These are phyloP conservation scores for Candida sojae DNA, from an alignment of 1,139 yeast genomes.

Conservation along the genomic window DNA sequence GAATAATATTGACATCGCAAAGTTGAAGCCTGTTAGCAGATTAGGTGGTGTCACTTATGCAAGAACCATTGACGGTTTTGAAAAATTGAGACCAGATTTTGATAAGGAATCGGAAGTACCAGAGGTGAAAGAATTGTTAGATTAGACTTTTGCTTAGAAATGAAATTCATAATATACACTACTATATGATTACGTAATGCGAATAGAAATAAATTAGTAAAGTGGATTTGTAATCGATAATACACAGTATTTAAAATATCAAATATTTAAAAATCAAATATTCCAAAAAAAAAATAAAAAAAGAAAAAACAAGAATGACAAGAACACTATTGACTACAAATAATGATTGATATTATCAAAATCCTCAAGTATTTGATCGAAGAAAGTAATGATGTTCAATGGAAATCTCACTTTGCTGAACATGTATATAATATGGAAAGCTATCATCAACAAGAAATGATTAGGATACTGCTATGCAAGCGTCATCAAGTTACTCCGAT, in stretches of 20 bases:
- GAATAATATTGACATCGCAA: constrained; percentile 44
- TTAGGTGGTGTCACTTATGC: constrained; percentile 58
- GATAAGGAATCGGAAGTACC: constrained; percentile 16
- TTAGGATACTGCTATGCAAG: constrained; percentile 7
- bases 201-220: not conserved
- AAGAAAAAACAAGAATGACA: not conserved
- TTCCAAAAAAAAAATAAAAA: not conserved
- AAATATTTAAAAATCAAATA: not conserved
- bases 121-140: constrained; percentile 11
- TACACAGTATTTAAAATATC: not conserved
- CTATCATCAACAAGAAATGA: constrained; percentile 7
- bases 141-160: not conserved
- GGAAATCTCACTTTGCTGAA: constrained; percentile 2
- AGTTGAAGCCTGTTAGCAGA: constrained; percentile 55
- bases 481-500: constrained; percentile 4
- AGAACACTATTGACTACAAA: not conserved
- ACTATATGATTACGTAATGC: not conserved
- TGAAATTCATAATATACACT: not conserved
- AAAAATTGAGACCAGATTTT: constrained; percentile 43
- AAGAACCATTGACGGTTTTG: constrained; percentile 44
- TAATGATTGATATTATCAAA: constrained; percentile 3
- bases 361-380: constrained; percentile 3
- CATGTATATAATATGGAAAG: constrained; percentile 7
- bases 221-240: not conserved
- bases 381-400: constrained; percentile 4